These are phyloP conservation scores for Udeniomyces megalosporus DNA, from an alignment of 768 basidiomycete species.

Conservation along the genomic window DNA sequence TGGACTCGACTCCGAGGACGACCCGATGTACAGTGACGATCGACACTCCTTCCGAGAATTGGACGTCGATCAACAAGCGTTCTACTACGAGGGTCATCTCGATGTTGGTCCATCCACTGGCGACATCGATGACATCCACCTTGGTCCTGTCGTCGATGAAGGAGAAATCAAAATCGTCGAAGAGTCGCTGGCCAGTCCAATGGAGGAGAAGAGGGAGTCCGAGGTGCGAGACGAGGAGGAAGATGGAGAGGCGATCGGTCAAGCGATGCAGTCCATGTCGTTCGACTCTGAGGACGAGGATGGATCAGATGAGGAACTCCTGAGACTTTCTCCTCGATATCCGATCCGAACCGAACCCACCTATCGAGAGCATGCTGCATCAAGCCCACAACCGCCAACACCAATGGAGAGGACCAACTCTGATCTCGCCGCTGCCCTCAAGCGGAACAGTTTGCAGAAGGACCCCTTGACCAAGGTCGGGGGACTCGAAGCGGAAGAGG, in stretches of 20 bases:
- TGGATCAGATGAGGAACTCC: constrained; percentile 3
- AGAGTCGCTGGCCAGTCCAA: too few relatives aligned
- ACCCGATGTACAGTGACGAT: not conserved
- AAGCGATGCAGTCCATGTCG: constrained; percentile 11
- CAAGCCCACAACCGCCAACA: not conserved
- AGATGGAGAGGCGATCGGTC: constrained; percentile 1
- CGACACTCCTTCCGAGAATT: not conserved
- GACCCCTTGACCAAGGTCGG: not conserved
- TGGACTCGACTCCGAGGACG: not conserved
- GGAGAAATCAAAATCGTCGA: not conserved
- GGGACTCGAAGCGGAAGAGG: not conserved
- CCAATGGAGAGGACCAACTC: not conserved
- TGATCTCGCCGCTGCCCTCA: not conserved
- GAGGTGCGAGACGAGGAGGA: not conserved
- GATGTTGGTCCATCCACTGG: too few relatives aligned
- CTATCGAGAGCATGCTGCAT: not conserved
- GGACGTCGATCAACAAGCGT: not conserved
- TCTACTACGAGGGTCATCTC: not conserved
- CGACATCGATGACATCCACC: too few relatives aligned
- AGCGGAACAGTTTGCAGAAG: not conserved
- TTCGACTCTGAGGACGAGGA: constrained; percentile 8
- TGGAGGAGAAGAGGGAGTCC: not conserved
- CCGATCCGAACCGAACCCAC: not conserved
- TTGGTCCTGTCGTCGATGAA: not conserved
- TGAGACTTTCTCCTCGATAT: not conserved